A percentile compares a stretch with the other conserved stretches of the same genome.
These are phyloP conservation scores for Naganishia kalamii DNA, from an alignment of 768 basidiomycete genomes.

Conservation along the genomic window DNA sequence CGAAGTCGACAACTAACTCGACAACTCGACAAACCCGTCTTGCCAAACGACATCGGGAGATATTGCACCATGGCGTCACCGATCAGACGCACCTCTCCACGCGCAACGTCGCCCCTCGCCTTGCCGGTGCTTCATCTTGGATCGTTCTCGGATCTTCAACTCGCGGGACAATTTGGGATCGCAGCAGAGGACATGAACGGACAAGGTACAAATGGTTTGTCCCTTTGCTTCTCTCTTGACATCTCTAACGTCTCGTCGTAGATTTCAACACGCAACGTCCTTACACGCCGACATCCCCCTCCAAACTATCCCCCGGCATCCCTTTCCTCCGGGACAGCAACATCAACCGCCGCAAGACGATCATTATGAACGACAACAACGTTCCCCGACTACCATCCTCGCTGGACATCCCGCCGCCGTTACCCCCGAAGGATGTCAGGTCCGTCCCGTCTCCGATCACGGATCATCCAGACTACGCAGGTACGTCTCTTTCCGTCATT, in stretches of 20 bases:
- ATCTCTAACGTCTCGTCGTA: not conserved
- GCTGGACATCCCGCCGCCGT: not conserved
- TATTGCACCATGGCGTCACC: too few relatives aligned
- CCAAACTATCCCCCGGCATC: not conserved
- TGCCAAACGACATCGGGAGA: too few relatives aligned
- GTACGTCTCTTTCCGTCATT: not conserved
- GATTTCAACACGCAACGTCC: not conserved
- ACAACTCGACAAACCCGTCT: too few relatives aligned
- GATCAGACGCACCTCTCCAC: too few relatives aligned
- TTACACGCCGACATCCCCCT: not conserved
- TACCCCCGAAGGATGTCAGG: not conserved
- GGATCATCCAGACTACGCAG: slow-evolving; percentile 2
- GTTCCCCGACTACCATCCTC: not conserved
- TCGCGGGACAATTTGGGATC: not conserved
- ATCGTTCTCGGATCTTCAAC: not conserved
- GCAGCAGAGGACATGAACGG: not conserved
- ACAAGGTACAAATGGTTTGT: not conserved
- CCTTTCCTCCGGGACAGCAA: not conserved
- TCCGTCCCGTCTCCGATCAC: not conserved
- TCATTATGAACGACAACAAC: not conserved
- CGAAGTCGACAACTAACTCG: too few relatives aligned
- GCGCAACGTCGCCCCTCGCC: not conserved
- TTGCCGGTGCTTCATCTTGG: not conserved
- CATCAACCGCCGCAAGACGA: not conserved
- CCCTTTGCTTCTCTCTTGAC: not conserved